These are phyloP conservation scores for Coemansia sp. DNA, from an alignment of 192 early-diverging fungal genomes.

Conservation along the genomic window DNA sequence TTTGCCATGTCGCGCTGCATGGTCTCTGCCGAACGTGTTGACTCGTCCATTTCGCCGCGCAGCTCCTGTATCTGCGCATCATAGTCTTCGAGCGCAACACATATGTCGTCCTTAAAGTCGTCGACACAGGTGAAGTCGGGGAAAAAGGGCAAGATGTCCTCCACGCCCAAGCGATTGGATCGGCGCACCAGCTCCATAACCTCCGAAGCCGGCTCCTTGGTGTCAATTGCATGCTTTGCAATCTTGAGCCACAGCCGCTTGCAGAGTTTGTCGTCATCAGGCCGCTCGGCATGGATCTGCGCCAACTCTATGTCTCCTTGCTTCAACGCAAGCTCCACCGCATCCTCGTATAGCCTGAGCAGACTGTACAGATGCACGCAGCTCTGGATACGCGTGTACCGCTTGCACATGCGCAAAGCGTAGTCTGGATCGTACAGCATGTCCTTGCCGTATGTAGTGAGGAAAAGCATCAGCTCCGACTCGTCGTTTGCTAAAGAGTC, in stretches of 20 bases:
- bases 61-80: slow-evolving; percentile 87
- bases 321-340: slow-evolving; percentile 86
- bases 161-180: slow-evolving; percentile 80
- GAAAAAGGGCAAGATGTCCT: slow-evolving; percentile 95
- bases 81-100: slow-evolving; percentile 87
- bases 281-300: slow-evolving; percentile 89
- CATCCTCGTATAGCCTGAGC: slow-evolving; percentile 88
- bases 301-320: slow-evolving; percentile 86
- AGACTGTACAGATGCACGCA: slow-evolving; percentile 89
- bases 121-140: slow-evolving; percentile 97
- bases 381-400: slow-evolving; percentile 77
- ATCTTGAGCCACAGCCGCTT: slow-evolving; percentile 94
- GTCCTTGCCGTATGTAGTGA: slow-evolving; percentile 66
- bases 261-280: slow-evolving; percentile 79
- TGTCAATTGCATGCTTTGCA: slow-evolving; percentile 85
- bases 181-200: slow-evolving; percentile 82
- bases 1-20: slow-evolving; percentile 90
- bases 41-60: slow-evolving; percentile 93
- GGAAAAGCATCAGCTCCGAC: slow-evolving; percentile 70
- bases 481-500: slow-evolving; percentile 58
- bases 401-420: slow-evolving; percentile 85
- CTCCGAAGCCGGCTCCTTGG: slow-evolving; percentile 81
- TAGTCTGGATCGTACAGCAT: slow-evolving; percentile 91
- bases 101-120: slow-evolving; percentile 97
- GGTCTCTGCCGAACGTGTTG: slow-evolving; percentile 85